Evolutionary conservation across 257 asterid genomes (phyloP).

Genomic region (Coffea canephora): DNA sequence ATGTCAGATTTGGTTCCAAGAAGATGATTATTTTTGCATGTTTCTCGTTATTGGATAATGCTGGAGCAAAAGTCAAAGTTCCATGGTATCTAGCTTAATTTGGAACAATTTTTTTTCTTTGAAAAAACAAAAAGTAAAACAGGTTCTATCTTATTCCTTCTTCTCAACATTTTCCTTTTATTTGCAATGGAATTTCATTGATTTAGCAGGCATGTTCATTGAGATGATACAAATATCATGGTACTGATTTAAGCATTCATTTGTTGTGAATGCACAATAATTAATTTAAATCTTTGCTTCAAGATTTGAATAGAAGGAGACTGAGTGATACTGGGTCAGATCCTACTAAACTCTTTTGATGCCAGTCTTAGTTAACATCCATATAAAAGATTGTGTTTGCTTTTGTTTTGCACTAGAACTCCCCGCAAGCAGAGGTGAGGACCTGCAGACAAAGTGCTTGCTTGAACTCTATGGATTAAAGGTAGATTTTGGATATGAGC

Average conservation of each 20-base stretch:
- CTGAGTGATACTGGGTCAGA: background rate
- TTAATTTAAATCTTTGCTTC: background rate
- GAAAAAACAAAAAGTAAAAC: too few species aligned
- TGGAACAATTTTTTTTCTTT: background rate
- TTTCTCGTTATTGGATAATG: too few species aligned
- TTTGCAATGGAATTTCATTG: background rate
- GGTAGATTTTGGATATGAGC: constrained; percentile 45
- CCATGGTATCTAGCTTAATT: too few species aligned
- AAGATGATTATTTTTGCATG: too few species aligned
- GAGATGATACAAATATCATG: too few species aligned
- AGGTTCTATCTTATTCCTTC: background rate
- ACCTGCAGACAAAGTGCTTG: constrained; percentile 94
- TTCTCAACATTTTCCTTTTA: too few species aligned
- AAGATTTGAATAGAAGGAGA: background rate
- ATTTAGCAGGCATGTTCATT: background rate
- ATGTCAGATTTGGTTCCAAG: too few species aligned
- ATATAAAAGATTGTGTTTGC: constrained; percentile 13
- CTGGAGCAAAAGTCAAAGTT: too few species aligned
- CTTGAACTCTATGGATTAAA: constrained; percentile 92
- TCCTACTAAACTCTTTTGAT: background rate
- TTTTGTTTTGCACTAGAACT: constrained; percentile 52
- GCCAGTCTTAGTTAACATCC: background rate
- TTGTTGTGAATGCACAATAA: background rate
- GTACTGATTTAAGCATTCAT: background rate
- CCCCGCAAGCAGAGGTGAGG: constrained; percentile 96